Base-by-base conservation (phyloP, 2,329 filamentous ascomycete species). In the Fusarium mangiferae region DNA sequence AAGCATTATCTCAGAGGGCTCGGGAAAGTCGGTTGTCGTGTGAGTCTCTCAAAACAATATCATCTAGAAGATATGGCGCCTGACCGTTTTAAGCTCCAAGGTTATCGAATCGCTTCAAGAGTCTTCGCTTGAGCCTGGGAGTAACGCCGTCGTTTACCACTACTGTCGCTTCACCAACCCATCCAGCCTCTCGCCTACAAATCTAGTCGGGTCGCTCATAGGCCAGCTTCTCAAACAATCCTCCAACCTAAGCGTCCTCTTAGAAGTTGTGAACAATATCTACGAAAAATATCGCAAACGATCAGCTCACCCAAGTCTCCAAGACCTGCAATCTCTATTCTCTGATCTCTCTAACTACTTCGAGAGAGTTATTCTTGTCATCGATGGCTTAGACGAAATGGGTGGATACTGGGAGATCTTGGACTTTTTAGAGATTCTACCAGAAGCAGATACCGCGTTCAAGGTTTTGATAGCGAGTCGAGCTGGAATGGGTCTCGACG, bases 21-120 rank as follows among this genome's bases (percentile, higher is more conserved):
- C 51, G 0, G 51, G 51, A 7, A 54, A 54, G 5, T 54, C 51
- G 3, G 35, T 54, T 0, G 22, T 54, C 7, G 18, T 54, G 51
- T 54, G 2, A 22, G 51, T 2, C 14, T 20, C 17, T 7, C 0
- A 11, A 18, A 33, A 18, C 1, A 0, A 2, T 14, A 7, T 3
- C 9, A 22, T 4, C 5, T 15, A 22, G 3, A 13, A 12, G 13
- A 2, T 0, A 14, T 35, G 4, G 0, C 5, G 0, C 1, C 7
- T 51, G 6, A 51, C 4, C 4, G 8, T 2, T 20, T 2, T 46
- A 3, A 62, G 59, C 56, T 62, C 59, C 2, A 62, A 33, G 22
- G 24, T 62, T 1, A 26, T 57, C 3, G 15, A 54, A 26, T 33
- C 33, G 12, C 42, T 57, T 1, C 51, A 62, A 0, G 51, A 56